These are phyloP conservation scores for Chondrostereum purpureum DNA, from an alignment of 1,284 basidiomycete genomes.

Conservation along the genomic window DNA sequence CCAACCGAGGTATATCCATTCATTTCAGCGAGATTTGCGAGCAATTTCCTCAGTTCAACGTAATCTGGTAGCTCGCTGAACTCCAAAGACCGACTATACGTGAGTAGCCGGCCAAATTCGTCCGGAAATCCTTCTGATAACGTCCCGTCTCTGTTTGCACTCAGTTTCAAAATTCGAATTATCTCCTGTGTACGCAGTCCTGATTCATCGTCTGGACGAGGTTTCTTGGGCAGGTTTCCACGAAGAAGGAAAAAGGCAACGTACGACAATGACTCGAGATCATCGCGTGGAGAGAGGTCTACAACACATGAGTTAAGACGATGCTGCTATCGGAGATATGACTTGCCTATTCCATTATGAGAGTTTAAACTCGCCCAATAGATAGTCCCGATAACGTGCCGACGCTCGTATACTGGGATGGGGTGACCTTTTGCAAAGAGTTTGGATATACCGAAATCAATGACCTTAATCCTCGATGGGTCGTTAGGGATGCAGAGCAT, in stretches of 20 bases:
- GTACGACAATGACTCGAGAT: constrained; percentile 21
- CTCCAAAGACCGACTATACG: constrained; percentile 15
- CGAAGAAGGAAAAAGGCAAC: constrained; percentile 20
- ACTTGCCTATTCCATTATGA: constrained; percentile 17
- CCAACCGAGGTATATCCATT: no score
- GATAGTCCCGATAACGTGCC: constrained; percentile 16
- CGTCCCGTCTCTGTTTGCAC: constrained; percentile 5
- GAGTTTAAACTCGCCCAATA: constrained; percentile 21
- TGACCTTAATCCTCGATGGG: constrained; percentile 15
- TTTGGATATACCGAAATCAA: constrained; percentile 19
- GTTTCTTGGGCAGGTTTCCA: constrained; percentile 20
- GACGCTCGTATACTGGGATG: constrained; percentile 12
- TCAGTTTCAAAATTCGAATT: constrained; percentile 13
- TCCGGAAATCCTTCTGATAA: constrained; percentile 10
- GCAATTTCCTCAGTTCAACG: not conserved
- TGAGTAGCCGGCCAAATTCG: constrained; percentile 18
- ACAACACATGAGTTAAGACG: constrained; percentile 2
- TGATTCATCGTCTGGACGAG: constrained; percentile 7
- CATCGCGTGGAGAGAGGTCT: constrained; percentile 22
- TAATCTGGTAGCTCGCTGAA: constrained; percentile 16
- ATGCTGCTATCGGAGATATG: constrained; percentile 5
- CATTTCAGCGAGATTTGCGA: not conserved
- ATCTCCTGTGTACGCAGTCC: constrained; percentile 13
- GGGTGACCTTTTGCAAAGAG: constrained; percentile 10
- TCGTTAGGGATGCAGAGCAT: constrained; percentile 15